These are phyloP conservation scores for Mycena capillaripes DNA, from an alignment of 768 basidiomycete species.

Conservation along the genomic window DNA sequence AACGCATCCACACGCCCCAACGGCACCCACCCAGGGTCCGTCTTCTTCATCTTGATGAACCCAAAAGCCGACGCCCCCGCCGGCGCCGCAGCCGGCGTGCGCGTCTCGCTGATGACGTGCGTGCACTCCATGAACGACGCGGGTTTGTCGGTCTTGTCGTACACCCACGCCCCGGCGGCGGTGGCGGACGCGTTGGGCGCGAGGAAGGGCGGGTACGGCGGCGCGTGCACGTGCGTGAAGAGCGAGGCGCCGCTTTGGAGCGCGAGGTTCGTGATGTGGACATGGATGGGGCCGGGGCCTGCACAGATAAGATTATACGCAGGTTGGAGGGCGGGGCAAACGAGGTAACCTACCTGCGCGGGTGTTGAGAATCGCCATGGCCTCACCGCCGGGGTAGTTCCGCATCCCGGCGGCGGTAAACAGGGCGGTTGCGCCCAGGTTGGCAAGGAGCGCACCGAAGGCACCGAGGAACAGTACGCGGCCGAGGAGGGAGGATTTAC, in stretches of 20 bases:
- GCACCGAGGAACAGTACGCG: constrained; percentile 61
- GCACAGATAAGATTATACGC: constrained; percentile 6
- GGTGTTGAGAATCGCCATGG: constrained; percentile 74
- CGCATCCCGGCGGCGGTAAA: constrained; percentile 69
- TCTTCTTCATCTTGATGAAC: constrained; percentile 35
- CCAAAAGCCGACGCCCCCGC: constrained; percentile 25
- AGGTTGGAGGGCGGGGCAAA: background rate
- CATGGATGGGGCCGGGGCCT: constrained; percentile 58
- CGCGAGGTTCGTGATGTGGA: constrained; percentile 88
- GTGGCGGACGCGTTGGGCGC: constrained; percentile 20
- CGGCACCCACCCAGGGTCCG: constrained; percentile 55
- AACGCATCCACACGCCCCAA: constrained; percentile 63
- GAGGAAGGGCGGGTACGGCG: constrained; percentile 59
- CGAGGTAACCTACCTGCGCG: constrained; percentile 31
- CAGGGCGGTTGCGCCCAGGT: constrained; percentile 66
- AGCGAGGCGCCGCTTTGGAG: constrained; percentile 93
- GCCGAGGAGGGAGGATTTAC: constrained; percentile 64
- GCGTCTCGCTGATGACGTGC: constrained; percentile 72
- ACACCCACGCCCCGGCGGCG: constrained; percentile 63
- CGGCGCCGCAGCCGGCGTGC: constrained; percentile 28
- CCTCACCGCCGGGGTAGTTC: constrained; percentile 94
- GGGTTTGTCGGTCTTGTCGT: constrained; percentile 87
- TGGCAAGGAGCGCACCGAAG: constrained; percentile 63
- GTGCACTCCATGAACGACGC: constrained; percentile 59
- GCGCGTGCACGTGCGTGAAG: constrained; percentile 80